Evolutionary conservation across 1,284 basidiomycete species (phyloP), one percentile per base, ranked within the genome.

Genomic region (Dichomitus squalens): DNA sequence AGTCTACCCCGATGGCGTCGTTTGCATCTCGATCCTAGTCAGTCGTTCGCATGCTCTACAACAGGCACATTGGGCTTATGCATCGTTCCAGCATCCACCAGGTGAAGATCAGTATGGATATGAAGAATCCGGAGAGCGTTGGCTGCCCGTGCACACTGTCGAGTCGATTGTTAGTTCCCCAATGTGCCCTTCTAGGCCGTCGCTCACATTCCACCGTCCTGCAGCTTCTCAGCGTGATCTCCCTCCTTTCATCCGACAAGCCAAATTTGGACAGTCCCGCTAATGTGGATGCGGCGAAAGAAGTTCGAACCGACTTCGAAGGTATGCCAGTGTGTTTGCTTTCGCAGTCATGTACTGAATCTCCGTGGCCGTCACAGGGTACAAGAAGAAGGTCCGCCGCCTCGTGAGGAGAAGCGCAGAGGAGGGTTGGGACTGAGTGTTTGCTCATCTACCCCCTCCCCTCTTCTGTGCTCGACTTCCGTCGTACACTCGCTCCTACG

Each of bases 51-150:
- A 4, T 8, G 12, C 5, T 39, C 14, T 27, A 21, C 23, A 9
- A 27, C 16, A 23, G 9, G 14, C 43, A 2, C 23, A 11, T 4
- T 21, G 3, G 5, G 9, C 23, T 25, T 36, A 36, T 27, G 6
- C 12, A 29, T 57, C 44, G 46, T 67, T 21, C 7, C 64, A 95
- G 93, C 96, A 99, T 70, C 87, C 93, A 35, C 97, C 97, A 1
- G 96, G 95, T 48, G 93, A 96, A 58, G 97, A 99, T 75, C 92
- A 98, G 75, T 99, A 93, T 72, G 97, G 97, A 7, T 98, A 96
- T 69, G 97, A 99, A 73, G 93, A 98, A 69, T 96, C 97, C 0
- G 91, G 94, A 50, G 97, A 99, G 79, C 79, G 97, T 60, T 99
- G 97, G 97, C 79, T 96, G 74, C 97, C 97, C 0, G 95, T 99